A percentile compares a stretch with the other conserved stretches of the same genome.
phyloP scores from a whole-genome alignment of 2,329 filamentous ascomycete genomes.

The Fusarium tupiense region DNA sequence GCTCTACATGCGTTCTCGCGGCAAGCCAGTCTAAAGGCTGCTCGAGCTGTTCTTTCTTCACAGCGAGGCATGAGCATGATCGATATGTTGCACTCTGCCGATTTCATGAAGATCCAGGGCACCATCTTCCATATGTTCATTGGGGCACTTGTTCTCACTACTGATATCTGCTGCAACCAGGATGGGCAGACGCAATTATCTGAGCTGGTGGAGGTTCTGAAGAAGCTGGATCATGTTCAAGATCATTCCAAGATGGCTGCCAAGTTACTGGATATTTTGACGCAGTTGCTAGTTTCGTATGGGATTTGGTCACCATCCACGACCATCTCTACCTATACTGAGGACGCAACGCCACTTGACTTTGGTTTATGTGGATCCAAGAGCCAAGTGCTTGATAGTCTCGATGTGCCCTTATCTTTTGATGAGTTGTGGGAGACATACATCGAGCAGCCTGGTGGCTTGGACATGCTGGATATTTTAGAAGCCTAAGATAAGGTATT shows the following conservation, averaged over 20 bases:
- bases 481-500: fast-evolving
- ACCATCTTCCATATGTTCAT: slow-evolving; percentile 1
- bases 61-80: neutral
- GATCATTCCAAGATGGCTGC: neutral
- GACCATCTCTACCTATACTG: neutral
- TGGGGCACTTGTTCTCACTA: neutral
- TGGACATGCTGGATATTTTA: neutral
- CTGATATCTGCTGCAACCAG: neutral
- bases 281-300: neutral
- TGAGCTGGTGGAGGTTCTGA: neutral
- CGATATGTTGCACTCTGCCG: neutral
- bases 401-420: neutral
- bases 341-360: neutral
- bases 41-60: neutral
- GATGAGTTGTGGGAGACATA: neutral
- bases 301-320: neutral
- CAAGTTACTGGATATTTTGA: neutral
- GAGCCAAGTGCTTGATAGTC: fast-evolving
- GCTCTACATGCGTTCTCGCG: neutral
- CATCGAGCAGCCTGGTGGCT: neutral
- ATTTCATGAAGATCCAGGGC: neutral
- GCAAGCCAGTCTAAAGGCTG: neutral
- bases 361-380: fast-evolving
- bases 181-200: neutral
- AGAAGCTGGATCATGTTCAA: neutral